Evolutionary conservation across 2,329 filamentous ascomycete species (phyloP).

Genomic region (Alternaria sp.): DNA sequence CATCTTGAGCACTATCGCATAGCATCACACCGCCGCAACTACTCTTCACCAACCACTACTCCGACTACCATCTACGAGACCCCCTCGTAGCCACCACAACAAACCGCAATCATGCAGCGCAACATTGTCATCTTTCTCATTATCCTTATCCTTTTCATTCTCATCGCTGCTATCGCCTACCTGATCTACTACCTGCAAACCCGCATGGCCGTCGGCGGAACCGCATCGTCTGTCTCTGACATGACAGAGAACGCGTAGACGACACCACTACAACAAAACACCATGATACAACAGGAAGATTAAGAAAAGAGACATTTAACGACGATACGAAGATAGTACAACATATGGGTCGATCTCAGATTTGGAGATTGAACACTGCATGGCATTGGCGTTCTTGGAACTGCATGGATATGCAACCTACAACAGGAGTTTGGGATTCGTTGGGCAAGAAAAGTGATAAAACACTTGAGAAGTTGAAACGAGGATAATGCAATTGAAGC

Average conservation of each 20-base stretch:
- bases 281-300: not conserved
- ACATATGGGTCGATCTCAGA: not conserved
- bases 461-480: not conserved
- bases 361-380: conserved; percentile 2
- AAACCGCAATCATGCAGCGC: conserved; percentile 55
- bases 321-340: conserved; percentile 1
- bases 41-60: not conserved
- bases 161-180: conserved; percentile 60
- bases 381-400: conserved; percentile 8
- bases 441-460: not conserved
- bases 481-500: conserved; percentile 8
- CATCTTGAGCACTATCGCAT: not conserved
- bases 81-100: not conserved
- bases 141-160: conserved; percentile 62
- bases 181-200: conserved; percentile 60
- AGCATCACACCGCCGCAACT: not conserved
- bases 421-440: not conserved
- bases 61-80: not conserved
- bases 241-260: conserved; percentile 33
- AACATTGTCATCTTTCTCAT: conserved; percentile 64
- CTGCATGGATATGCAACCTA: conserved; percentile 6
- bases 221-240: conserved; percentile 41
- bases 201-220: conserved; percentile 51
- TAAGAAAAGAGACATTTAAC: not conserved
- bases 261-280: not conserved